These are phyloP conservation scores for Blastocrithidia nonstop DNA, from an alignment of 208 protist species.

Conservation along the genomic window DNA sequence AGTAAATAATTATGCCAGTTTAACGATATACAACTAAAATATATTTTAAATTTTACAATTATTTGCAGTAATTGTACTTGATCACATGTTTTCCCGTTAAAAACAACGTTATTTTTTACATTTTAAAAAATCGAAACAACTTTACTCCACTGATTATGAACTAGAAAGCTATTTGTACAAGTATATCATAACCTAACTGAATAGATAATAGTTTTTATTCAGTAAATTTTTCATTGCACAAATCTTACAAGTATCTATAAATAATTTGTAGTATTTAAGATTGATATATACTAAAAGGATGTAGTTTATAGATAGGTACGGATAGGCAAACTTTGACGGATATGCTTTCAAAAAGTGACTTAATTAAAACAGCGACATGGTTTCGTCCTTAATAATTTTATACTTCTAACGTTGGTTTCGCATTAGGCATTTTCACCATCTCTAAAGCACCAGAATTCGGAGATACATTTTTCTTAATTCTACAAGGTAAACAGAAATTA, in stretches of 20 bases:
- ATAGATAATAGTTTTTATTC: too few relatives aligned
- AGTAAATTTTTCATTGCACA: too few relatives aligned
- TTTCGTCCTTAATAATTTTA: slow-evolving; percentile 43
- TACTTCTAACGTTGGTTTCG: slow-evolving; percentile 46
- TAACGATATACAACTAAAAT: too few relatives aligned
- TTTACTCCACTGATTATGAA: background rate
- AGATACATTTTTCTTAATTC: slow-evolving; percentile 71
- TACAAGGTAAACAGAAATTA: slow-evolving; percentile 41
- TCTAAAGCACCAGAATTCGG: slow-evolving; percentile 79
- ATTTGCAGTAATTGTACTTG: too few relatives aligned
- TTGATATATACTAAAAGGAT: slow-evolving; percentile 8
- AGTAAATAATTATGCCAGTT: background rate
- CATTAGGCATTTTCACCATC: slow-evolving; percentile 58
- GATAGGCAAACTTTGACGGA: slow-evolving; percentile 20
- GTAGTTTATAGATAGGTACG: slow-evolving; percentile 30
- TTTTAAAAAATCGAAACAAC: background rate
- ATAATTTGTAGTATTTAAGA: background rate
- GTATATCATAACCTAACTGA: too few relatives aligned
- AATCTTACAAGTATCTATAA: too few relatives aligned
- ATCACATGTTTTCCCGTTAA: background rate
- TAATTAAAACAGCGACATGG: slow-evolving; percentile 18
- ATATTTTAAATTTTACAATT: too few relatives aligned
- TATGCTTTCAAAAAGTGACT: slow-evolving; percentile 16
- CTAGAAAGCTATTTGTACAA: background rate
- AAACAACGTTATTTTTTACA: background rate